Evolutionary conservation across 257 asterid species (phyloP), one percentile per base, ranked within the genome.

Genomic region (Euphrasia confusa): DNA sequence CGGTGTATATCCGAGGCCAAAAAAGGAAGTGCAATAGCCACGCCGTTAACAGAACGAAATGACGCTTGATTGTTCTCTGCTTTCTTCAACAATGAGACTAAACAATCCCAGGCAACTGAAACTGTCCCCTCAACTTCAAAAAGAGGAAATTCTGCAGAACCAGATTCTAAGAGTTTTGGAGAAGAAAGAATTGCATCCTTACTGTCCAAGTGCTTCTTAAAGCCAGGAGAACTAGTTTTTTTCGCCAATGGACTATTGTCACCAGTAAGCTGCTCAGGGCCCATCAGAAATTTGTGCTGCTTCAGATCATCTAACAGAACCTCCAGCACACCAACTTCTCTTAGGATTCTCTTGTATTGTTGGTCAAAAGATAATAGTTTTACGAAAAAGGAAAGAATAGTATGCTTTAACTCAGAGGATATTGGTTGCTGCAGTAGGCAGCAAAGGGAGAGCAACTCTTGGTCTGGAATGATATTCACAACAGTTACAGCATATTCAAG

Each of bases 321-420:
- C 82, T 89, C 99, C 76, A 93, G 80, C 70, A 93, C 93, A 58
- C 99, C 99, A 76, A 89, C 96, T 78, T 93, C 97, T 72, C 99
- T 84, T 33, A 93, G 84, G 33, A 89, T 86, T 78, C 86, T 93
- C 81, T 93, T 93, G 84, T 93, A 93, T 65, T 87, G 99, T 80
- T 84, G 97, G 79, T 93, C 96, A 66, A 93, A 93, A 62, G 99
- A 93, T 66, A 89, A 76, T 63, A 93, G 95, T 71, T 93, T 93
- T 48, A 87, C 96, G n/a, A 93, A 88, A 78, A 89, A 93, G 18
- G 96, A 80, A 65, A 93, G 75, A 67, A 93, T 86, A 3, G 93
- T 87, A 58, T 81, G 88, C 81, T 89, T 93, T 67, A 89, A 74
- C 44, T 82, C 90, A 18, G 94, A 77, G 61, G 95, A 72, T 63